Evolutionary conservation across 371 early-diverging fungal species (phyloP).

Genomic region (Mortierella polycephala): DNA sequence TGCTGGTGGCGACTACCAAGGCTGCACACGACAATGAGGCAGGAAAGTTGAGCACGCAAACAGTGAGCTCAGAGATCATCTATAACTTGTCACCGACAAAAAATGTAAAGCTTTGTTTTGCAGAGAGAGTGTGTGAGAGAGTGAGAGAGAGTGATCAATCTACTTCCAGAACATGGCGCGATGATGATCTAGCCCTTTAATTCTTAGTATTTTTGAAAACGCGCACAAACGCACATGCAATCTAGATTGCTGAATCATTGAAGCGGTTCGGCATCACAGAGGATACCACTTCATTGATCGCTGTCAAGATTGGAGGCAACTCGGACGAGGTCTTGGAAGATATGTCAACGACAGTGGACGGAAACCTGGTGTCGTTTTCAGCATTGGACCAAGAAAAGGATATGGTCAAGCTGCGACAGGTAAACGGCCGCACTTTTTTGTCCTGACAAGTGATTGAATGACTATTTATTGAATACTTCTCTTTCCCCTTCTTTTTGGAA

Average conservation of each 20-base stretch:
- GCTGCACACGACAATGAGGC: slow-evolving; percentile 61
- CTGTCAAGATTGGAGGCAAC: slow-evolving; percentile 61
- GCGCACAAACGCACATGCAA: not conserved
- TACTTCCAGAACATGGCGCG: not conserved
- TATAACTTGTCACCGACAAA: slow-evolving; percentile 65
- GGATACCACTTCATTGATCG: slow-evolving; percentile 59
- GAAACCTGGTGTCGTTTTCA: slow-evolving; percentile 46
- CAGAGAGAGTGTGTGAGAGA: not conserved
- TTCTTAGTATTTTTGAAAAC: not conserved
- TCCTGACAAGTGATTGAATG: no score
- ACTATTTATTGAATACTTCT: not conserved
- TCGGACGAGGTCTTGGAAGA: slow-evolving; percentile 55
- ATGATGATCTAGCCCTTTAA: not conserved
- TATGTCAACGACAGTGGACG: slow-evolving; percentile 44
- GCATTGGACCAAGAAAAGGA: slow-evolving; percentile 51
- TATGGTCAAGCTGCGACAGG: slow-evolving; percentile 41
- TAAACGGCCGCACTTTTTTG: slow-evolving; percentile 4
- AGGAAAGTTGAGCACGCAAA: slow-evolving; percentile 64
- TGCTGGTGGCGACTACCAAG: slow-evolving; percentile 61
- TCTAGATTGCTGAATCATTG: slow-evolving; percentile 64
- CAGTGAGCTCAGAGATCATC: slow-evolving; percentile 67
- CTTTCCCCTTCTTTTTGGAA: not conserved
- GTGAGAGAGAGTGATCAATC: not conserved
- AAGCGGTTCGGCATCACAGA: slow-evolving; percentile 65
- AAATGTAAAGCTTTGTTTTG: slow-evolving; percentile 54